Base-by-base conservation (phyloP, 768 basidiomycete genomes). In the Lanmaoa rubissima region DNA sequence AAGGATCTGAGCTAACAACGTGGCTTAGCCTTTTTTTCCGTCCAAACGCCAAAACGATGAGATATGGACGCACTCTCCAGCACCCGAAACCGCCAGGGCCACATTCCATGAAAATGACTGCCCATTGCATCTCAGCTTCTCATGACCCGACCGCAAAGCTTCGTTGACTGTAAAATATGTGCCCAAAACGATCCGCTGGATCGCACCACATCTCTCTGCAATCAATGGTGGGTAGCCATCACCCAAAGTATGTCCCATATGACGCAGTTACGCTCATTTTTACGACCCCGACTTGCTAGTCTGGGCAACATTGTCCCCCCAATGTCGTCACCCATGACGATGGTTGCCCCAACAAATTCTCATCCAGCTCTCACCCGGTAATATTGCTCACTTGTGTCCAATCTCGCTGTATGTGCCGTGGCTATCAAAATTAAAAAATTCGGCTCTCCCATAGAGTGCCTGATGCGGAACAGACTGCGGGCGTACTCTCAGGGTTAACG, bases 1-100 rank as follows among this genome's bases (percentile, higher is more conserved):
- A 24, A 24, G 21, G 21, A 24, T 51, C 49, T 54, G 52, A 40
- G 46, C 9, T 28, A 32, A 46, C 48, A 66, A 66, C 66, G 65
- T 66, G 65, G 63, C n/a, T 68, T 66, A 66, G 36, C 51, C 63
- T 66, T 67, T 57, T 46, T 24, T 42, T 38, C 40, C 28, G 42
- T 26, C 21, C 52, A 46, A 12, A 48, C 36, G 24, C 34, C 51
- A 21, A 28, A 35, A 21, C 12, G 39, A 49, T 16, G 65, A 14
- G 35, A 44, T 44, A 13, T 8, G 51, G 45, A 24, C 42, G 42
- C 49, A 36, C 32, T 14, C 26, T 10, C 34, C 10, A 24, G 45
- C 46, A 21, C 45, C 53, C 36, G 19, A 36, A 36, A 28, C 19
- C 5, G 26, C n/a, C 2, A 42, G 14, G 31, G n/a, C 19, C 8